Base-by-base conservation (phyloP, 2,329 filamentous ascomycete species). In the Fusarium globosum region DNA sequence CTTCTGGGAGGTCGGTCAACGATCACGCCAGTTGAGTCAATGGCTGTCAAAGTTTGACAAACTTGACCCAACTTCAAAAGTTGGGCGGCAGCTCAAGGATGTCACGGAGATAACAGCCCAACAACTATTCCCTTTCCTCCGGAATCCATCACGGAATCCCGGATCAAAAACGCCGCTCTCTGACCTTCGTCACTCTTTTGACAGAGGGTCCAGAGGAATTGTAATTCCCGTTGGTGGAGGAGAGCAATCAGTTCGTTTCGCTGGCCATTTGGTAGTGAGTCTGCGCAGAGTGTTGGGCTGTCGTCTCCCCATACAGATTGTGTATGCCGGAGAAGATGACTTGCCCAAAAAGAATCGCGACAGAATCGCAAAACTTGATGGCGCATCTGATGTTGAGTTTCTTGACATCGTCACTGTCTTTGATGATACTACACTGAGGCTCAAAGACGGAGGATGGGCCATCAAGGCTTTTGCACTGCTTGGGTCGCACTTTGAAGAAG, bases 381-480 rank as follows among this genome's bases (percentile, higher is more conserved):
- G 73, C 1, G 59, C 58, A 6, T 56, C 20, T 3, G 57, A 75
- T 4, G 51, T 81, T 4, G 73, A 78, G 18, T 82, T 82, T 28
- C 38, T 83, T 13, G 77, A 83, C 57, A 73, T 83, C 8, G 56
- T 77, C 14, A 68, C 68, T 0, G 75, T 82, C 1, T 81, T 83
- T 55, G 75, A 82, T 33, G 79, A 83, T 39, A 38, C 59, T 1
- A 78, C 76, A 5, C 36, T 82, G 46, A 72, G 75, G 11, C 74
- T 83, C 4, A 59, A 65, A n/a, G 65, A 77, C 3, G 79, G 78
- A 3, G 78, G 78, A 3, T 84, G 82, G 81, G 83, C 83, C 15
- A 80, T 83, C 61, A 84, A 85, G 59, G 71, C 80, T 1, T 85
- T 85, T 56, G 83, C 83, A 7, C 73, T 79, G 4, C 77, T 85